A percentile compares a stretch with the other conserved stretches of the same genome.
These are phyloP conservation scores for Cytidiella melzeri DNA, from an alignment of 768 basidiomycete genomes.

Conservation along the genomic window DNA sequence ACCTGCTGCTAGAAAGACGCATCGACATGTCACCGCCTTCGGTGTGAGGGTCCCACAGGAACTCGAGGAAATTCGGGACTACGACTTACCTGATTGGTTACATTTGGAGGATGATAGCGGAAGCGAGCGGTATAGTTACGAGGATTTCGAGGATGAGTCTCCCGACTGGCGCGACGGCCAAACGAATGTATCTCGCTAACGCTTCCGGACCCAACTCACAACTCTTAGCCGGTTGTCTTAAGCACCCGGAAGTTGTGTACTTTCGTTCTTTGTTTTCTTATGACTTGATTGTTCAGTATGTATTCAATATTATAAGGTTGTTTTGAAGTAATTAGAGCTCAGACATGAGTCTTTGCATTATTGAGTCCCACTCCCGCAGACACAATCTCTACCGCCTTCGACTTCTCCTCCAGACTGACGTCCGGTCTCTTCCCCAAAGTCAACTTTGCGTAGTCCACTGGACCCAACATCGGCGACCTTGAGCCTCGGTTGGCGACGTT, in stretches of 20 bases:
- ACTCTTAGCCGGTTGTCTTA: too few species aligned
- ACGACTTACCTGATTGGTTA: slow-evolving; percentile 53
- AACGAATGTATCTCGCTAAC: too few species aligned
- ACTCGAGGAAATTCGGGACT: slow-evolving; percentile 45
- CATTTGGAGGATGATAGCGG: background rate
- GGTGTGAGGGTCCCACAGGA: slow-evolving; percentile 49
- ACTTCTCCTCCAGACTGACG: slow-evolving; percentile 33
- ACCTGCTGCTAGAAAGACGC: slow-evolving; percentile 41
- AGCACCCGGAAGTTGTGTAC: too few species aligned
- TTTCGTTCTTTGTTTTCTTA: too few species aligned
- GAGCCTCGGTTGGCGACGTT: slow-evolving; percentile 20
- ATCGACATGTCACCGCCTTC: slow-evolving; percentile 52
- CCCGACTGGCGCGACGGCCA: too few species aligned
- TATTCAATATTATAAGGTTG: slow-evolving; percentile 5
- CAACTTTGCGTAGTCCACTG: slow-evolving; percentile 37
- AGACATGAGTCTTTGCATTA: background rate
- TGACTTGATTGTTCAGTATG: too few species aligned
- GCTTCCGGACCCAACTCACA: too few species aligned
- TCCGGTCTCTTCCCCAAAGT: slow-evolving; percentile 38
- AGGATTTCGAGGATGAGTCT: too few species aligned
- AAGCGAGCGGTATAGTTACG: background rate
- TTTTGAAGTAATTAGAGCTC: slow-evolving; percentile 1
- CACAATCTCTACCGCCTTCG: slow-evolving; percentile 36
- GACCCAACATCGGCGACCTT: slow-evolving; percentile 27
- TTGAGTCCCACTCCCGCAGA: slow-evolving; percentile 1